Percentiles rank a stretch among this genome's conserved stretches.
Conservation (phyloP, 441 rosid species). For the Gossypium trilobum region DNA sequence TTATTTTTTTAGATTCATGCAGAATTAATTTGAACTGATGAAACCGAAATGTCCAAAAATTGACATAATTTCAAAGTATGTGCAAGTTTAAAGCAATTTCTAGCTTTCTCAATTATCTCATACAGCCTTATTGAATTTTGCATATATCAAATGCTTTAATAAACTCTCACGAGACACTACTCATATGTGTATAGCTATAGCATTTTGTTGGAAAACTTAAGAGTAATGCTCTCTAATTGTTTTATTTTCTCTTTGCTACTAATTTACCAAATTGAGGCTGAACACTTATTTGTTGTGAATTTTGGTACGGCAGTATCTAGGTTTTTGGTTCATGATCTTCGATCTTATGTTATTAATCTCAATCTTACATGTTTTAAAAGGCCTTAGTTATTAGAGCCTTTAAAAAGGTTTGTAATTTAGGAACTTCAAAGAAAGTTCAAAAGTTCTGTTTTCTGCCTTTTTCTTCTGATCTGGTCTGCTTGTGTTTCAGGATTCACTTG, state of each 20-base stretch:
- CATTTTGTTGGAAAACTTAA: background rate
- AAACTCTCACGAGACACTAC: background rate
- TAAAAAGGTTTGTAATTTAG: background rate
- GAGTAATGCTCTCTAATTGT: background rate
- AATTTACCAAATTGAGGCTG: conserved; percentile 1
- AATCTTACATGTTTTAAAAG: background rate
- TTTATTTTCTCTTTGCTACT: background rate
- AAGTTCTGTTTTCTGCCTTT: background rate
- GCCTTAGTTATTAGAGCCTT: background rate
- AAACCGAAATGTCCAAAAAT: background rate
- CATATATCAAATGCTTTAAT: background rate
- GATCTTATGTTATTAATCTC: background rate
- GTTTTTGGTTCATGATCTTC: conserved; percentile 6
- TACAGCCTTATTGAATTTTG: conserved; percentile 1
- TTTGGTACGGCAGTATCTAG: background rate
- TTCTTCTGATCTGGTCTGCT: conserved; percentile 11
- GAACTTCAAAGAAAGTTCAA: background rate
- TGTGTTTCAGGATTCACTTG: conserved; percentile 52
- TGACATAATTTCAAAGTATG: background rate
- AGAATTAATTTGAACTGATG: conserved; percentile 11
- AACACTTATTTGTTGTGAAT: background rate
- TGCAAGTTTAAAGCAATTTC: background rate
- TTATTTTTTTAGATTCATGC: conserved; percentile 1
- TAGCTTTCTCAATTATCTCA: background rate
- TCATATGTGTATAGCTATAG: background rate